Conservation (phyloP, 2,329 filamentous ascomycete species). For the Pseudogymnoascus sp. region DNA sequence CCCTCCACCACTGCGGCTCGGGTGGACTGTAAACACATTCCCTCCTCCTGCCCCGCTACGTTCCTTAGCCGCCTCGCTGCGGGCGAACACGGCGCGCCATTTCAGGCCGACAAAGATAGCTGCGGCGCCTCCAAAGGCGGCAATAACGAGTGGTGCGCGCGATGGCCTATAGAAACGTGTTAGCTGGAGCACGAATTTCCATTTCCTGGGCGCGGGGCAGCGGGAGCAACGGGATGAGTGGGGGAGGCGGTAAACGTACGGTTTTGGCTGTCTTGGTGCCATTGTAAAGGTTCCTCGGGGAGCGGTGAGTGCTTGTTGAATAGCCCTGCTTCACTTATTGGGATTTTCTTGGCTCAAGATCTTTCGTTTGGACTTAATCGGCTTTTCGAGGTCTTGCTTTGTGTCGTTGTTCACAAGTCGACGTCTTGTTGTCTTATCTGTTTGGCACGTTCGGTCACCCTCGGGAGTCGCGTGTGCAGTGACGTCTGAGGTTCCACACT, state of each 20-base stretch:
- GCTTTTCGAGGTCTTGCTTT: not conserved
- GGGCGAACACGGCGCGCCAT: conserved; percentile 26
- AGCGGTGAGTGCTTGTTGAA: conserved; percentile 7
- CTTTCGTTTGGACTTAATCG: not conserved
- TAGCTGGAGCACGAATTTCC: not conserved
- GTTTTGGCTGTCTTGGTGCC: conserved; percentile 1
- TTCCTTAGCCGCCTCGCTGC: conserved; percentile 28
- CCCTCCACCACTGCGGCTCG: conserved; percentile 26
- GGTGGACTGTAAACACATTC: conserved; percentile 23
- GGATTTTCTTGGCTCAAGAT: not conserved
- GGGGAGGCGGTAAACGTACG: not conserved
- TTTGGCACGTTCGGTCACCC: not conserved
- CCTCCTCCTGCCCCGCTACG: conserved; percentile 20
- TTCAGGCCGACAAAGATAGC: conserved; percentile 27
- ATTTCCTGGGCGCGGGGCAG: not conserved
- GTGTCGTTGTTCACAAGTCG: not conserved
- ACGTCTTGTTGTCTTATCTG: conserved; percentile 4
- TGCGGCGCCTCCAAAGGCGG: conserved; percentile 23
- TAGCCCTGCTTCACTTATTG: not conserved
- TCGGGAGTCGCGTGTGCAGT: conserved; percentile 8
- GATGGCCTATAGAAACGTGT: conserved; percentile 18
- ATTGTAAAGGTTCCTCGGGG: not conserved
- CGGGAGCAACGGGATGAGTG: not conserved
- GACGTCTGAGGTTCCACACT: not conserved
- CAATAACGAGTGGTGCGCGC: conserved; percentile 24